phyloP scores from a whole-genome alignment of 139 green algal genomes.

The Chlorella sp. region DNA sequence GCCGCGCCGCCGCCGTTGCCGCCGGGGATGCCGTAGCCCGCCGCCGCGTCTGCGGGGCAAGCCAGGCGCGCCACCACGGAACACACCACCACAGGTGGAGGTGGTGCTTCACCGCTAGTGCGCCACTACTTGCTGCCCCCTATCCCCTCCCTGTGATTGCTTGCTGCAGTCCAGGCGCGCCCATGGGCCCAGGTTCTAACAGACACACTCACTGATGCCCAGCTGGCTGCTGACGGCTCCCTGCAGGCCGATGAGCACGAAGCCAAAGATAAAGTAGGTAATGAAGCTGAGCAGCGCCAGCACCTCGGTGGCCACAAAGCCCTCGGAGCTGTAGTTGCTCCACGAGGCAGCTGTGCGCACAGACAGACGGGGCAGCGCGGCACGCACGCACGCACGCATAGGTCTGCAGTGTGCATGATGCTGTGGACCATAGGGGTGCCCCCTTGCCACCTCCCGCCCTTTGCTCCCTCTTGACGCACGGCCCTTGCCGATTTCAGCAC shows the following conservation, averaged over 20 bases:
- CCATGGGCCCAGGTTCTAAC: no score
- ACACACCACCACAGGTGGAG: neutral
- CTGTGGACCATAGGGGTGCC: no score
- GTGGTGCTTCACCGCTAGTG: neutral
- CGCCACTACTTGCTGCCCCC: neutral
- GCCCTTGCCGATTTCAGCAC: no score
- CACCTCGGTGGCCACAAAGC: conserved; percentile 26
- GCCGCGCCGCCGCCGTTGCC: neutral
- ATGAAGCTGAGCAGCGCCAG: conserved; percentile 36
- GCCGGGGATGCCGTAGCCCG: neutral
- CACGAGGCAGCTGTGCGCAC: conserved; percentile 4
- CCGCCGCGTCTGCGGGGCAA: neutral
- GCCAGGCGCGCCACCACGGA: neutral
- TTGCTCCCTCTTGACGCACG: no score
- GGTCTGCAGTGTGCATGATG: no score
- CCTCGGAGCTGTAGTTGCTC: conserved; percentile 7
- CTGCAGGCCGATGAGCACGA: conserved; percentile 34
- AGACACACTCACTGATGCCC: conserved; percentile 23
- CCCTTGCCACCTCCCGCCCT: no score
- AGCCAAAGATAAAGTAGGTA: conserved; percentile 34
- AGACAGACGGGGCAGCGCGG: neutral
- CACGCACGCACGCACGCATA: no score
- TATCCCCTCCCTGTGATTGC: no score
- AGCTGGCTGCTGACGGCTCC: conserved; percentile 31
- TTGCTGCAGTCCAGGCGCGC: no score